phyloP scores from a whole-genome alignment of 805 yeast species.

The Lipomyces orientalis region DNA sequence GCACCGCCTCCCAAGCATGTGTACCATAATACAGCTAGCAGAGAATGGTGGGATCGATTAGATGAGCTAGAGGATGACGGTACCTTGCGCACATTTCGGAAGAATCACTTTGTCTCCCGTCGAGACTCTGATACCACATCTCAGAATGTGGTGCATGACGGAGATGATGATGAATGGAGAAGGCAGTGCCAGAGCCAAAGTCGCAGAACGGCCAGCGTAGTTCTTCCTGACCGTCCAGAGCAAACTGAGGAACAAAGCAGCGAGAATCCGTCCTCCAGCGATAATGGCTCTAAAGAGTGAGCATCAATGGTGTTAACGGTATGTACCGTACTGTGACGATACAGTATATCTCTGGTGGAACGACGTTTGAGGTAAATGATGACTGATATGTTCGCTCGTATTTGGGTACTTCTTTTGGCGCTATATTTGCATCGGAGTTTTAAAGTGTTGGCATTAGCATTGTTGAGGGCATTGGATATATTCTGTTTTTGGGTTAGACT shows the following conservation, averaged over 20 bases:
- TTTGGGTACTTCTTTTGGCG: not conserved
- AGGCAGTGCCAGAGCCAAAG: not conserved
- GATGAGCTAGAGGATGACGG: slow-evolving; percentile 7
- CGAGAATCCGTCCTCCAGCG: not conserved
- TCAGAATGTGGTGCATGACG: not conserved
- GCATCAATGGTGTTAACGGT: not conserved
- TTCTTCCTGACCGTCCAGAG: not conserved
- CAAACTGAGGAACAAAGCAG: not conserved
- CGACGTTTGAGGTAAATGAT: not conserved
- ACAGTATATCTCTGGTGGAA: not conserved
- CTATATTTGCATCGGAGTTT: not conserved
- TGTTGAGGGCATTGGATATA: not conserved
- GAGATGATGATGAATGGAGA: not conserved
- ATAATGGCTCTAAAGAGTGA: not conserved
- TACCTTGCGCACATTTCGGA: not conserved
- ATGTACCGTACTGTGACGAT: not conserved
- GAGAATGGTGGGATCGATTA: slow-evolving; percentile 21
- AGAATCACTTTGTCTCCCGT: not conserved
- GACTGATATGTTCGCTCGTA: not conserved
- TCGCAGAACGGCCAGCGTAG: not conserved
- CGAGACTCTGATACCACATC: not conserved
- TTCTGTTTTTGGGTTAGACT: not conserved
- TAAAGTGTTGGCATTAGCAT: not conserved
- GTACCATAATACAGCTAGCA: not conserved
- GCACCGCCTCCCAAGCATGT: slow-evolving; percentile 4